Base-by-base conservation (phyloP, 2,329 filamentous ascomycete genomes). In the Alternaria consortialis region DNA sequence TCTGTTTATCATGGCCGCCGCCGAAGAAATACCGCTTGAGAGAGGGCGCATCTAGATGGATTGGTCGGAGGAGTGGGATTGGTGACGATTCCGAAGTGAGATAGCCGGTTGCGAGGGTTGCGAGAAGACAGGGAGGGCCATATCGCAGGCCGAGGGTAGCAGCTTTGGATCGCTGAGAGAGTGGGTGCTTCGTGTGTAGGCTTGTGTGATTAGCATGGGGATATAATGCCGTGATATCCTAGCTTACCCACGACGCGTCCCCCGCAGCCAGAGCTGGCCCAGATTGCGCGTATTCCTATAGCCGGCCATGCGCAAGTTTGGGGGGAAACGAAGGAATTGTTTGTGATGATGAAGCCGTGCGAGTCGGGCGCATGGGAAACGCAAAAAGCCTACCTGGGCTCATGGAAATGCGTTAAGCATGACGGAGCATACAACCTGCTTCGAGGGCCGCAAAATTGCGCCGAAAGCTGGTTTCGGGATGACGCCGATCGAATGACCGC, bases 11-110 rank as follows among this genome's bases (percentile, higher is more conserved):
- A 50, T 69, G 61, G 11, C 39, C 51, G 15, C 54, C 53, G 15
- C 54, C 52, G 13, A 54, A 44, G 2, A 61, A 34, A 15, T 63
- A 43, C n/a, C 65, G 50, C 54, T 64, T 69, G 47, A 70, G 72
- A 3, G 73, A 64, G 13, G 75, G 72, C 42, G 74, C 66, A 63
- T 78, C 76, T 34, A 71, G 66, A 20, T 69, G 70, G 15, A 74
- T 67, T 29, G 73, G 68, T 8, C 66, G 70, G 2, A 67, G 29
- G 47, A 68, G 58, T 15, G 69, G 61, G 40, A 47, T 63, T 53
- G 60, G 63, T 7, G 66, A 60, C 20, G 58, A 52, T 2, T 67
- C 55, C 7, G 68, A 66, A n/a, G 61, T 54, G 27, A 73, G 52
- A 37, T 68, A 69, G 59, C 66, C 67, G 20, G 63, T 66, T n/a